Evolutionary conservation across 2,329 filamentous ascomycete species (phyloP).

Genomic region (Stachybotrys chlorohalonatus): DNA sequence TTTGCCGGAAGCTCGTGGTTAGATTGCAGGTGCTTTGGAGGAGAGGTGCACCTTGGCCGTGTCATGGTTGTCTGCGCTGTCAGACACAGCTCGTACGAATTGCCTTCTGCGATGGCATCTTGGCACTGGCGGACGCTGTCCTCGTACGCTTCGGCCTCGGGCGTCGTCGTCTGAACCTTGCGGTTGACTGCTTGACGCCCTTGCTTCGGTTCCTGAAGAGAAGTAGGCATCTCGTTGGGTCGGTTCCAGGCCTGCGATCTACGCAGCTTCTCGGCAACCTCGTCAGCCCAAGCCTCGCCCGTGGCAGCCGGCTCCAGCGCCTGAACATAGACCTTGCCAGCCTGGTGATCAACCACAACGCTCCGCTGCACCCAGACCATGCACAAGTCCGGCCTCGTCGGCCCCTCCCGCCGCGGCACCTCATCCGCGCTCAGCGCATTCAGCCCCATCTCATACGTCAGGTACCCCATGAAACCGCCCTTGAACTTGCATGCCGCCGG

Average conservation of each 20-base stretch:
- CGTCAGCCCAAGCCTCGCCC: slow-evolving; percentile 21
- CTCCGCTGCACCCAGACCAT: slow-evolving; percentile 70
- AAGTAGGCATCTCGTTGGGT: slow-evolving; percentile 3
- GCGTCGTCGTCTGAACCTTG: slow-evolving; percentile 24
- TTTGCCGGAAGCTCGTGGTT: neutral
- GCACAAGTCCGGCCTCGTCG: slow-evolving; percentile 58
- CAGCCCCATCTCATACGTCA: slow-evolving; percentile 77
- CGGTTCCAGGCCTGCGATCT: slow-evolving; percentile 22
- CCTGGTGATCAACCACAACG: slow-evolving; percentile 65
- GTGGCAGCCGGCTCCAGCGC: slow-evolving; percentile 15
- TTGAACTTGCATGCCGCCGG: slow-evolving; percentile 65
- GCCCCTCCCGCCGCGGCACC: slow-evolving; percentile 16
- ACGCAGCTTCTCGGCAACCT: slow-evolving; percentile 17
- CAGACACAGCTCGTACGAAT: slow-evolving; percentile 80
- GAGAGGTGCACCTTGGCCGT: slow-evolving; percentile 32
- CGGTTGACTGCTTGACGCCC: slow-evolving; percentile 1
- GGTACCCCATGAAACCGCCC: slow-evolving; percentile 76
- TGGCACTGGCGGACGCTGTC: slow-evolving; percentile 61
- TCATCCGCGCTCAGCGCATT: slow-evolving; percentile 20
- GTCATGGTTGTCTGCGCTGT: slow-evolving; percentile 64
- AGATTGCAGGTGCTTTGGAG: slow-evolving; percentile 16
- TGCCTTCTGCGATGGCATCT: slow-evolving; percentile 61
- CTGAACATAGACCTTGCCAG: slow-evolving; percentile 56
- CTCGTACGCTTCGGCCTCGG: slow-evolving; percentile 47
- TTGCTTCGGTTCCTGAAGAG: neutral